phyloP scores from a whole-genome alignment of 495 filamentous ascomycete species.

The Aspergillus nidulans region DNA sequence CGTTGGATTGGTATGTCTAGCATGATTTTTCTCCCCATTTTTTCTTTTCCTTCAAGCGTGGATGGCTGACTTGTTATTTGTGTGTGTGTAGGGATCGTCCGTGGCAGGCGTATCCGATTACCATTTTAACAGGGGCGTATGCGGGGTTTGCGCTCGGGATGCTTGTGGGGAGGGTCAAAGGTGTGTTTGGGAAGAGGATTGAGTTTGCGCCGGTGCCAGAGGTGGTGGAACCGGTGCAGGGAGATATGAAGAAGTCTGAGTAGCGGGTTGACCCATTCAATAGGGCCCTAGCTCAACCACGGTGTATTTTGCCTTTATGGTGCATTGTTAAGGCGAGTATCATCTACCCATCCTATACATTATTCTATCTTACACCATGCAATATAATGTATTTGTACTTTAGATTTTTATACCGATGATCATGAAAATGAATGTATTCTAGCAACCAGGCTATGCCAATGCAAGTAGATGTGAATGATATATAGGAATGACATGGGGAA shows the following conservation, averaged over 20 bases:
- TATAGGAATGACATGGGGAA: conserved; percentile 3
- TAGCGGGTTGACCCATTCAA: conserved; percentile 2
- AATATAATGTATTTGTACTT: background rate
- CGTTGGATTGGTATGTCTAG: conserved; percentile 70
- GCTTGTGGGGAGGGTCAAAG: conserved; percentile 48
- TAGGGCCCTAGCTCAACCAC: background rate
- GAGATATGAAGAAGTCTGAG: conserved; percentile 22
- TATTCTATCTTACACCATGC: background rate
- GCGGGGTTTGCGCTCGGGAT: conserved; percentile 62
- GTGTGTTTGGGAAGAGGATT: conserved; percentile 60
- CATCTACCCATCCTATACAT: background rate
- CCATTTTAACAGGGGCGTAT: conserved; percentile 71
- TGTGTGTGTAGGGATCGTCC: conserved; percentile 62
- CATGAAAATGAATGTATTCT: too few relatives aligned
- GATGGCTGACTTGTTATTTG: background rate
- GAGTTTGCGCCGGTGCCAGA: conserved; percentile 41
- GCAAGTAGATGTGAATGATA: background rate
- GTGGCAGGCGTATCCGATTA: conserved; percentile 98
- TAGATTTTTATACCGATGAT: too few relatives aligned
- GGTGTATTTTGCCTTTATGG: background rate
- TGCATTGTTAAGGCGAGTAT: background rate
- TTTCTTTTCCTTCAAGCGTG: background rate
- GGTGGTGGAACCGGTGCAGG: conserved; percentile 3
- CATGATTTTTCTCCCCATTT: conserved; percentile 24
- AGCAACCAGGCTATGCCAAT: background rate